Evolutionary conservation across 352 stramenopile species (phyloP), one percentile per base, ranked within the genome.

Genomic region (Globisporangium spinosum): DNA sequence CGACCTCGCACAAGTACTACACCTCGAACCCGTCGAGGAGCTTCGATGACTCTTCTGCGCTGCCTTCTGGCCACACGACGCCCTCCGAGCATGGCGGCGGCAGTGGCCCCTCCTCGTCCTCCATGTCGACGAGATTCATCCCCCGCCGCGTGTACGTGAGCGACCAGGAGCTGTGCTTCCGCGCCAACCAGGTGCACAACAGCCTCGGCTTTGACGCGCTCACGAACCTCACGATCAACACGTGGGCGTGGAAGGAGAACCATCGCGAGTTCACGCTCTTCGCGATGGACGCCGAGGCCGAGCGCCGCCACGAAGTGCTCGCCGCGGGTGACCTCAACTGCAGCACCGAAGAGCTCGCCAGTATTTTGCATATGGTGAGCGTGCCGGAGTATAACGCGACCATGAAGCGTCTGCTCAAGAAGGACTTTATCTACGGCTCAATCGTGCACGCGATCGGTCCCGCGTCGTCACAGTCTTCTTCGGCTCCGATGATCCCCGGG

Each of bases 381-480:
- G 56, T 64, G 3, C 15, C 56, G 2, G 56, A 63, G 6, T 43
- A 60, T 25, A 70, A 70, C 43, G 56, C 64, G 27, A 45, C 45
- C 1, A 70, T 70, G 64, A 64, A 70, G 45, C 54, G 29, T 17
- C 64, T 70, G 25, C 35, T 56, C 45, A 47, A 58, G 25, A 58
- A 64, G 13, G 32, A 70, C 47, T 70, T 70, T 32, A 85, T 87
- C 65, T 85, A 85, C 63, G 79, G 79, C 32, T 82, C 73, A 2
- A 53, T 87, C 3, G 75, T 87, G 55, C 78, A 83, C 22, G 40
- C 72, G 0, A 23, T 76, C 13, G 29, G 40, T n/a, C 23, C 51
- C 13, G 55, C 40, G 29, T 10, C 55, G 15, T 20, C 6, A 5
- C 32, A 20, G 32, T 8, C 27, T 45, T 20, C 38, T 45, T 45